phyloP scores from a whole-genome alignment of 768 basidiomycete genomes.

The Suillus lakei region DNA sequence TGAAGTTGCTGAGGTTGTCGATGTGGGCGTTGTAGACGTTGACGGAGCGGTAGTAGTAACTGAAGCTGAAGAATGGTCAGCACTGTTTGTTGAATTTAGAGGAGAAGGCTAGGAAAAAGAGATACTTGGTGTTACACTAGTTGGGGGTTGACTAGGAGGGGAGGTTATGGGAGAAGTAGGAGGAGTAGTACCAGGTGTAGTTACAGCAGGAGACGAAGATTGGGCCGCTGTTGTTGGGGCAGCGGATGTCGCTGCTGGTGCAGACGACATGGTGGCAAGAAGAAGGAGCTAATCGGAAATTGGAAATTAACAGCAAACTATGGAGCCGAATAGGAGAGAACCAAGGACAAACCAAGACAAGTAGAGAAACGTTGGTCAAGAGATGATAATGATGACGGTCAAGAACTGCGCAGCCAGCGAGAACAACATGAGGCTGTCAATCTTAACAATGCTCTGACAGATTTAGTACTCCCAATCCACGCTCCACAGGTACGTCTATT shows the following conservation, averaged over 20 bases:
- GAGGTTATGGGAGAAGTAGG: background rate
- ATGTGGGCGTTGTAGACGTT: background rate
- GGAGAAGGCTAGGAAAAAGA: background rate
- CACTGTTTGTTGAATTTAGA: background rate
- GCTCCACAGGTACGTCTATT: no score
- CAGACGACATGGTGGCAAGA: slow-evolving; percentile 19
- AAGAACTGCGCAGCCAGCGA: no score
- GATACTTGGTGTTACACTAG: background rate
- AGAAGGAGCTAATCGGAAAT: background rate
- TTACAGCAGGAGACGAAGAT: background rate
- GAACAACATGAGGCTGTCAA: no score
- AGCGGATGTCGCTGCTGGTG: background rate
- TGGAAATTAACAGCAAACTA: background rate
- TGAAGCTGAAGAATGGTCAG: background rate
- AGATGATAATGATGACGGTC: no score
- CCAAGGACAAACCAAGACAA: no score
- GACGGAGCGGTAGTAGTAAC: background rate
- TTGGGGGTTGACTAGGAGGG: background rate
- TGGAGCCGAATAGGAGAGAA: slow-evolving; percentile 1
- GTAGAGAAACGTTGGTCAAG: no score
- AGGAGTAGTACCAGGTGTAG: background rate
- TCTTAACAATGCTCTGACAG: no score
- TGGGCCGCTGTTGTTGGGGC: background rate
- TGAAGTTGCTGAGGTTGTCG: background rate
- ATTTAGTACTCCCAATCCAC: no score